A percentile compares a stretch with the other conserved stretches of the same genome.
Conservation (phyloP, 73 alveolate species). For the Paramecium sonneborni region DNA sequence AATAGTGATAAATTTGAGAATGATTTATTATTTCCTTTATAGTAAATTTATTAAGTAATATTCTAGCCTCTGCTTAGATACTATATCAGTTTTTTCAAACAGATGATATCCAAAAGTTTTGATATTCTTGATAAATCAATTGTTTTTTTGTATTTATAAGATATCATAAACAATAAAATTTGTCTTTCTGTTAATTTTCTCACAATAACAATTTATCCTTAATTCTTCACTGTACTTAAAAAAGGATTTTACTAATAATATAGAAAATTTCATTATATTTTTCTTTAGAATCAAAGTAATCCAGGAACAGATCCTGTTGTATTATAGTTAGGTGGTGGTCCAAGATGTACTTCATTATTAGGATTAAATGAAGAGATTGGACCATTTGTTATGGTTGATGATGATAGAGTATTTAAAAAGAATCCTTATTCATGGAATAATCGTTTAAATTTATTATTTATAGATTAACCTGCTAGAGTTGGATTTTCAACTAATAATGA, state of each 20-base stretch:
- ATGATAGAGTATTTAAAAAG: constrained; percentile 62
- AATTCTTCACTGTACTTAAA: too few species aligned
- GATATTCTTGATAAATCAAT: too few species aligned
- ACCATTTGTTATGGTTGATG: constrained; percentile 79
- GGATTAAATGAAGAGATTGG: constrained; percentile 92
- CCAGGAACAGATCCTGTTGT: constrained; percentile 83
- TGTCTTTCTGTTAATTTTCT: too few species aligned
- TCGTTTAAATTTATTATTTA: constrained; percentile 78
- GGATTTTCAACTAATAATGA: constrained; percentile 79
- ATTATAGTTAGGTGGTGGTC: constrained; percentile 95
- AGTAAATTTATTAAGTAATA: too few species aligned
- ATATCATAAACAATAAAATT: too few species aligned
- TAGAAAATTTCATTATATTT: constrained; percentile 72
- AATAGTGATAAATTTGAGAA: too few species aligned
- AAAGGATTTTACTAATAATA: background rate
- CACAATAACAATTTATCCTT: too few species aligned
- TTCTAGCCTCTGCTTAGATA: too few species aligned
- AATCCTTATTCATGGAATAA: constrained; percentile 94
- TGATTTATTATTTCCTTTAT: too few species aligned
- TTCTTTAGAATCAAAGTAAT: constrained; percentile 69
- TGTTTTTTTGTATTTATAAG: too few species aligned
- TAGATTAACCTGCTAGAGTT: constrained; percentile 97
- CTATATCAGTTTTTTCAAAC: too few species aligned
- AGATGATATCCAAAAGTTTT: too few species aligned
- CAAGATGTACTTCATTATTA: constrained; percentile 85